A percentile compares a stretch with the other conserved stretches of the same genome.
Evolutionary conservation across 1,284 basidiomycete species (phyloP).

Genomic region (Peniophora sp.): DNA sequence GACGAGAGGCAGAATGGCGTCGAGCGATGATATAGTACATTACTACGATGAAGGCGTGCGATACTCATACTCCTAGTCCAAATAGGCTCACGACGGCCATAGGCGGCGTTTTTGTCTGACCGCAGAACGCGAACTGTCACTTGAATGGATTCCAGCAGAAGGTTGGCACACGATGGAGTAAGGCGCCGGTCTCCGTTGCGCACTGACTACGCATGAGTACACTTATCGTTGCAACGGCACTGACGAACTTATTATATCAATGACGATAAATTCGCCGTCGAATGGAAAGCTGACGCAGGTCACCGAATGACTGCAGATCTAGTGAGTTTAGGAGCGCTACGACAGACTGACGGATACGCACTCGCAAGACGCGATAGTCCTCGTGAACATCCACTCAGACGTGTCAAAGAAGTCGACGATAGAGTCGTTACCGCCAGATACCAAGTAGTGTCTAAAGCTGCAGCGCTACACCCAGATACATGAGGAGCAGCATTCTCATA

Average conservation of each 20-base stretch:
- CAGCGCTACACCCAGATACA: slow-evolving; percentile 65
- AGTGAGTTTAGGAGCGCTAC: neutral
- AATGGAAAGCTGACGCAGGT: slow-evolving; percentile 73
- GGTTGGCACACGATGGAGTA: slow-evolving; percentile 61
- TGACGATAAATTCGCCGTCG: slow-evolving; percentile 73
- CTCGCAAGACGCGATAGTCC: slow-evolving; percentile 73
- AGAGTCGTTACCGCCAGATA: slow-evolving; percentile 70
- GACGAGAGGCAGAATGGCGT: no score
- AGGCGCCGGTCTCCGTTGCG: slow-evolving; percentile 63
- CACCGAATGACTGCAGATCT: slow-evolving; percentile 47
- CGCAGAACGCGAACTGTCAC: slow-evolving; percentile 71
- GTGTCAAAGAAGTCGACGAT: slow-evolving; percentile 74
- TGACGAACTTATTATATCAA: slow-evolving; percentile 61
- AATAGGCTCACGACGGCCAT: slow-evolving; percentile 62
- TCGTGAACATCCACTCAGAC: slow-evolving; percentile 65
- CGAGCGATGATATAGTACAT: no score
- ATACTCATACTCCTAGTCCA: slow-evolving; percentile 36
- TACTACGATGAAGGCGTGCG: no score
- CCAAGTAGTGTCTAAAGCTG: slow-evolving; percentile 72
- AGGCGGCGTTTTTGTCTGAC: slow-evolving; percentile 60
- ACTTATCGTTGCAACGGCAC: neutral
- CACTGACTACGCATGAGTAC: slow-evolving; percentile 28
- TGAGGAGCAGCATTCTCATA: slow-evolving; percentile 59
- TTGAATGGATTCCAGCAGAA: slow-evolving; percentile 76
- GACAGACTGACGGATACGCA: slow-evolving; percentile 32